These are phyloP conservation scores for Hyphopichia homilentoma DNA, from an alignment of 805 yeast species.

Conservation along the genomic window DNA sequence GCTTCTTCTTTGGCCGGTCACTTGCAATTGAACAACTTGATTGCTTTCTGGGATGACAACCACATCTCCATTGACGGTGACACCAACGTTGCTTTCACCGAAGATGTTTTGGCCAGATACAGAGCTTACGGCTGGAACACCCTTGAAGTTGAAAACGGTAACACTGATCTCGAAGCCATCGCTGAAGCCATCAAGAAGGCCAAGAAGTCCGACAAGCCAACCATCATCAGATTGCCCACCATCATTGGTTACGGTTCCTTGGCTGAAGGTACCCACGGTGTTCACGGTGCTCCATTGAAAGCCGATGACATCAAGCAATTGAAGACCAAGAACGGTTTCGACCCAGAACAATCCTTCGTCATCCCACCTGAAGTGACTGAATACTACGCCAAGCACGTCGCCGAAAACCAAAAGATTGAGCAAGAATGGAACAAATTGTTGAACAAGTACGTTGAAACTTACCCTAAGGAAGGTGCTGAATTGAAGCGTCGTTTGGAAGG, in stretches of 20 bases:
- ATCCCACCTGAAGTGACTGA: slow-evolving; percentile 84
- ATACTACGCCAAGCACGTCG: slow-evolving; percentile 54
- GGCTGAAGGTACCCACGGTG: slow-evolving; percentile 80
- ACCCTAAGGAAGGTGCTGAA: slow-evolving; percentile 78
- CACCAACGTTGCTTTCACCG: slow-evolving; percentile 87
- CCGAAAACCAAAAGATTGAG: slow-evolving; percentile 65
- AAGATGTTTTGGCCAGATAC: slow-evolving; percentile 80
- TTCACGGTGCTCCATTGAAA: slow-evolving; percentile 96
- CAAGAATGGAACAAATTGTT: slow-evolving; percentile 70
- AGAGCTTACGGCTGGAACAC: slow-evolving; percentile 95
- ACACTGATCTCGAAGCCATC: slow-evolving; percentile 71
- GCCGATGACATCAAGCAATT: slow-evolving; percentile 86
- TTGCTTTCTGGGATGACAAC: slow-evolving; percentile 96
- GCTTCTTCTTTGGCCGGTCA: slow-evolving; percentile 96
- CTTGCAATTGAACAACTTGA: slow-evolving; percentile 86
- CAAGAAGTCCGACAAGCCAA: slow-evolving; percentile 78
- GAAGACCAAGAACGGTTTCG: slow-evolving; percentile 80
- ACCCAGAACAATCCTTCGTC: slow-evolving; percentile 74
- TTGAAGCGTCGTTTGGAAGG: slow-evolving; percentile 72
- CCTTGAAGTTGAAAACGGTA: slow-evolving; percentile 71
- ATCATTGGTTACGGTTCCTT: slow-evolving; percentile 93
- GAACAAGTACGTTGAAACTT: slow-evolving; percentile 58
- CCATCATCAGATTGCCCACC: slow-evolving; percentile 83
- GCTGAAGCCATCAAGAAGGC: slow-evolving; percentile 76
- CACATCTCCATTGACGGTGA: slow-evolving; percentile 94